Evolutionary conservation across 2,329 filamentous ascomycete species (phyloP), one percentile per base, ranked within the genome.

Genomic region (Bipolaris victoriae): DNA sequence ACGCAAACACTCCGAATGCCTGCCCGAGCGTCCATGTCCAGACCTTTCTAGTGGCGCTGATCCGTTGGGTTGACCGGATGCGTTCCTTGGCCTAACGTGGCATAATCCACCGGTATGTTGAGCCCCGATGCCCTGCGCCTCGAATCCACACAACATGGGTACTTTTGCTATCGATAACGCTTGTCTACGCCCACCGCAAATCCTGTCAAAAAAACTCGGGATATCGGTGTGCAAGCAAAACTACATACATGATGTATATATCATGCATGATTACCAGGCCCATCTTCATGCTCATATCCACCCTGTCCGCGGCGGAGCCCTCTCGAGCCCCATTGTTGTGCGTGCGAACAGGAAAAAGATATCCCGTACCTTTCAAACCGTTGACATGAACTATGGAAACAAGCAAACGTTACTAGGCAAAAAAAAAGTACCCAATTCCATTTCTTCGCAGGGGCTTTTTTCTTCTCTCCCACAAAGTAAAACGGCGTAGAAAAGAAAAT

Each of bases 21-120:
- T 26, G 51, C 49, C 36, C 50, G 13, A 41, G 51, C 33, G 36
- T 49, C 22, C 24, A 29, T 22, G 46, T 44, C 45, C 41, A 54
- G 57, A 46, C 57, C 49, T 33, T 33, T 52, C 56, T 55, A 49
- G 56, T 51, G 47, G 37, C 46, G 56, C 51, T 54, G 55, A 58
- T 58, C 55, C 39, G 24, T 48, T 52, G 50, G 50, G 24, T 40
- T 56, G 49, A 56, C 49, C 54, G 49, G 43, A 53, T 54, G 44
- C 16, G 36, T 44, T 49, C 24, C 55, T 47, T 49, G 18, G 37
- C 41, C 55, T 18, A 57, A 57, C 43, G 55, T 53, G 31, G 49
- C 49, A 57, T 20, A 11, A 40, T 31, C 50, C 50, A 57, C 49
- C 55, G 31, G 20, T 11, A 33, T 22, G 22, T 46, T 39, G 49